A percentile compares a stretch with the other conserved stretches of the same genome.
phyloP scores from a whole-genome alignment of 2,329 filamentous ascomycete genomes.

The Orbilia brochopaga region DNA sequence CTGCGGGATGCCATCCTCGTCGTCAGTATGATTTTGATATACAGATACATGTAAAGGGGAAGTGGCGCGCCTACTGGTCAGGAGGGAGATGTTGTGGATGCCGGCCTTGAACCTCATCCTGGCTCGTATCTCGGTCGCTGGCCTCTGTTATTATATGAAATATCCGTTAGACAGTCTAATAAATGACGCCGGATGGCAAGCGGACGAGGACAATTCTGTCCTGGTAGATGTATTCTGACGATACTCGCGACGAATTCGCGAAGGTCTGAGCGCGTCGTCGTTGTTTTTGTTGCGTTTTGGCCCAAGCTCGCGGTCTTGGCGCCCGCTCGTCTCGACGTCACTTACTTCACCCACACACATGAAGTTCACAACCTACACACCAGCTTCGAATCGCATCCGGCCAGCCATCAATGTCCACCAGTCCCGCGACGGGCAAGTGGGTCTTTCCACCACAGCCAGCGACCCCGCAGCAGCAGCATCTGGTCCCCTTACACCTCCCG shows the following conservation, averaged over 20 bases:
- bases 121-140: conserved; percentile 22
- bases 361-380: background rate
- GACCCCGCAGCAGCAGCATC: conserved; percentile 1
- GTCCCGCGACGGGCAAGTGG: conserved; percentile 42
- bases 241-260: background rate
- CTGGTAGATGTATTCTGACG: background rate
- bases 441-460: conserved; percentile 24
- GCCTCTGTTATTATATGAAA: too few species aligned
- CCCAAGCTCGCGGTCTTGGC: background rate
- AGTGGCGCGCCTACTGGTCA: conserved; percentile 63
- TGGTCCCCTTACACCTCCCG: background rate
- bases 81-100: conserved; percentile 70
- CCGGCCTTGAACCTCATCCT: conserved; percentile 72
- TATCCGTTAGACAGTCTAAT: too few species aligned
- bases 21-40: conserved; percentile 28
- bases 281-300: conserved; percentile 51
- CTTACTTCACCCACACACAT: background rate
- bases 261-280: conserved; percentile 38
- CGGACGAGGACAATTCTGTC: background rate
- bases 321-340: background rate
- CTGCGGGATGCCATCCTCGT: conserved; percentile 58
- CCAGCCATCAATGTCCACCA: conserved; percentile 32
- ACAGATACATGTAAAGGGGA: background rate
- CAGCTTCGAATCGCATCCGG: too few species aligned
- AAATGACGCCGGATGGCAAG: background rate